A percentile compares a stretch with the other conserved stretches of the same genome.
phyloP scores from a whole-genome alignment of 192 early-diverging fungal genomes.

The Blastocladiella britannica region DNA sequence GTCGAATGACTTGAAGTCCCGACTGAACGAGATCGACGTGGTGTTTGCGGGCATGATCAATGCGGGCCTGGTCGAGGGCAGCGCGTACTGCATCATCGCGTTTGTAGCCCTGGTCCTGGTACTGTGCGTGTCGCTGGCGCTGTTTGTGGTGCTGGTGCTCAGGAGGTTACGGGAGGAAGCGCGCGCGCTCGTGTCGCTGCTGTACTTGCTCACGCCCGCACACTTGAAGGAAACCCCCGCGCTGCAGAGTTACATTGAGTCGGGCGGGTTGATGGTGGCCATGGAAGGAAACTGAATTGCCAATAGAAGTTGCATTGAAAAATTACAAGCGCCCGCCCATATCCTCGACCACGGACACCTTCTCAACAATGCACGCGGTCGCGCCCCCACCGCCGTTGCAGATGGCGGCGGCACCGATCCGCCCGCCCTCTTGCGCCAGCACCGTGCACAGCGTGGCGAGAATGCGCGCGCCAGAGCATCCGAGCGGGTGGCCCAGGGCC shows the following conservation, averaged over 20 bases:
- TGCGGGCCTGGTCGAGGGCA: no score
- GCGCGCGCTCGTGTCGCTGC: neutral
- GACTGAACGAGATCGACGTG: no score
- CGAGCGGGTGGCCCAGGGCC: conserved; percentile 93
- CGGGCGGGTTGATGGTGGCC: no score
- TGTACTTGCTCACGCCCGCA: neutral
- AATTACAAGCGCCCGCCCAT: neutral
- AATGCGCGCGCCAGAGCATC: conserved; percentile 80
- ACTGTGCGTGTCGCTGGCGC: no score
- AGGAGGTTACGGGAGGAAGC: neutral
- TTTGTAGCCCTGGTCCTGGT: no score
- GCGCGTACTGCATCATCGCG: no score
- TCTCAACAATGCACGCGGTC: conserved; percentile 58
- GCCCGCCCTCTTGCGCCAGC: conserved; percentile 46
- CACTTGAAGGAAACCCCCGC: no score
- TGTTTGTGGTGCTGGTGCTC: no score
- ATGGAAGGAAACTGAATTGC: no score
- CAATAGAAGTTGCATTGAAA: neutral
- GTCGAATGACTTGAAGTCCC: no score
- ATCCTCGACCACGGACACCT: conserved; percentile 3
- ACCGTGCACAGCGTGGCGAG: conserved; percentile 58
- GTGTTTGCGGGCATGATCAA: no score
- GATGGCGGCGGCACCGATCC: conserved; percentile 75
- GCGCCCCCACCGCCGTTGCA: conserved; percentile 97
- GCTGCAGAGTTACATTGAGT: no score